These are phyloP conservation scores for Royoungia palumana DNA, from an alignment of 768 basidiomycete species.

Conservation along the genomic window DNA sequence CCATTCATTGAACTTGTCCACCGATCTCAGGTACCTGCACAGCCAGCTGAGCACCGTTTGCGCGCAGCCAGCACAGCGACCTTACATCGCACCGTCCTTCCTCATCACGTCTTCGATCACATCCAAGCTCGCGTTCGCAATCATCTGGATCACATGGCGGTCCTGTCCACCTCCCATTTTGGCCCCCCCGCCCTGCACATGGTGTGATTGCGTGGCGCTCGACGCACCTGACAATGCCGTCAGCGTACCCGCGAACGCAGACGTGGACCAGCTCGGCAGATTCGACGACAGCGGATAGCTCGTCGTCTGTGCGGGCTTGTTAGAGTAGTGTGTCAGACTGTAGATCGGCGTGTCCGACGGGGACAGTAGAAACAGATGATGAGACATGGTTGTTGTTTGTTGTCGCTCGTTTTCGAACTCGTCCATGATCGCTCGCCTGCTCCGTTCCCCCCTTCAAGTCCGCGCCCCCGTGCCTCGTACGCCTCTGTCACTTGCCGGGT, in stretches of 20 bases:
- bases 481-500: not conserved
- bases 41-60: constrained; percentile 10
- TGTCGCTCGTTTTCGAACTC: constrained; percentile 1
- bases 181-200: constrained; percentile 58
- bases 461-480: not conserved
- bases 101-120: constrained; percentile 91
- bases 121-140: constrained; percentile 95
- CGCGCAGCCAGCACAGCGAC: constrained; percentile 2
- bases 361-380: constrained; percentile 82
- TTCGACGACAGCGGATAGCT: constrained; percentile 75
- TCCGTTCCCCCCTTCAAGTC: constrained; percentile 1
- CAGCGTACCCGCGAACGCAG: constrained; percentile 85
- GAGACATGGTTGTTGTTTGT: constrained; percentile 56
- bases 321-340: constrained; percentile 77
- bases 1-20: constrained; percentile 99
- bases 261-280: constrained; percentile 86
- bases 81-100: constrained; percentile 76
- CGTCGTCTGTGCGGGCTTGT: constrained; percentile 59
- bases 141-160: constrained; percentile 97
- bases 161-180: constrained; percentile 80
- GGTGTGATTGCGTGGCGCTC: constrained; percentile 60
- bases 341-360: constrained; percentile 87
- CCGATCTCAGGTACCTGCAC: constrained; percentile 86
- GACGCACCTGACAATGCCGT: constrained; percentile 85
- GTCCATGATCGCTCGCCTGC: constrained; percentile 7